A percentile compares a stretch with the other conserved stretches of the same genome.
phyloP scores from a whole-genome alignment of 768 basidiomycete species.

The Podaxis pistillaris region DNA sequence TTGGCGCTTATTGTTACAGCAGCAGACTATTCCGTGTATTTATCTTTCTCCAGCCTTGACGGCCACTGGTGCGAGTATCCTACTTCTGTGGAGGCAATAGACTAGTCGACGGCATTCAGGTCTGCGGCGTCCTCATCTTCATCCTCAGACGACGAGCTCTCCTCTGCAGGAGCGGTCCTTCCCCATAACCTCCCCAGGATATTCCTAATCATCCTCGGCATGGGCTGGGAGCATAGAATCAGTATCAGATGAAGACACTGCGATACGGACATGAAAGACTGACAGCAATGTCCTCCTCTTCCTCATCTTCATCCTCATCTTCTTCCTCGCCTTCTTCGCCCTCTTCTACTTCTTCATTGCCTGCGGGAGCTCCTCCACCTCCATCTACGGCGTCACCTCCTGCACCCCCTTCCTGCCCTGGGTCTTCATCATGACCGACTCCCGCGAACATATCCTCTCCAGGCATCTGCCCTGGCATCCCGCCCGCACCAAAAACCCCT shows the following conservation, averaged over 20 bases:
- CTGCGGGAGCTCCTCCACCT: conserved; percentile 18
- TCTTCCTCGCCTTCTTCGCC: conserved; percentile 28
- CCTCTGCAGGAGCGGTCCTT: conserved; percentile 25
- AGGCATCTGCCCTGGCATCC: conserved; percentile 46
- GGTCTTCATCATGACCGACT: conserved; percentile 16
- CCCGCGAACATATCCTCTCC: conserved; percentile 24
- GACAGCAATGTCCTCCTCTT: conserved; percentile 45
- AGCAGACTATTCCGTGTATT: too few relatives aligned
- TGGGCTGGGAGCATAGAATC: conserved; percentile 36
- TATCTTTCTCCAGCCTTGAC: too few relatives aligned
- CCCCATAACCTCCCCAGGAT: conserved; percentile 63
- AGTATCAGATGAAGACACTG: background rate
- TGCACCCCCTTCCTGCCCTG: conserved; percentile 19
- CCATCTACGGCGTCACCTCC: conserved; percentile 22
- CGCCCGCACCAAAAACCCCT: conserved; percentile 25
- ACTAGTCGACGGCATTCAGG: conserved; percentile 13
- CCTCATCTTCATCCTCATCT: conserved; percentile 41
- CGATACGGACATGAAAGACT: conserved; percentile 22
- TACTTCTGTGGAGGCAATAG: background rate
- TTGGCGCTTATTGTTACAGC: too few relatives aligned
- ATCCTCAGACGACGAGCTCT: conserved; percentile 42
- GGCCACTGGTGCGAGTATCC: background rate
- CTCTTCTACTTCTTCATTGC: conserved; percentile 22
- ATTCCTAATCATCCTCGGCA: conserved; percentile 60
- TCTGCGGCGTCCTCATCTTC: conserved; percentile 21